These are phyloP conservation scores for Sonneratia caseolaris DNA, from an alignment of 345 rosid genomes.

Conservation along the genomic window DNA sequence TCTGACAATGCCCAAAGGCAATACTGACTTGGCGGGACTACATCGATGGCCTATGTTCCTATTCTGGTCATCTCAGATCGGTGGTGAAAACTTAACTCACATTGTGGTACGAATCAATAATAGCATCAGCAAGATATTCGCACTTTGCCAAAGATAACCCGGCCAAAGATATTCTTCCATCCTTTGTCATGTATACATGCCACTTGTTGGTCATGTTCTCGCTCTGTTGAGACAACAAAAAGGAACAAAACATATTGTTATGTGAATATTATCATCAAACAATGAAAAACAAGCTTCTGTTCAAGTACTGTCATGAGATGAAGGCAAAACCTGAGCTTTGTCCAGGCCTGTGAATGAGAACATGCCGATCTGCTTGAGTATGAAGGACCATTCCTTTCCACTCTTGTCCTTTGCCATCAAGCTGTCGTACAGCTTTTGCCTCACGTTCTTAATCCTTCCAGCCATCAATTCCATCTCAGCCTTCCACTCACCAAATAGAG, in stretches of 20 bases:
- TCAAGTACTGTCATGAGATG: not conserved
- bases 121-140: constrained; percentile 85
- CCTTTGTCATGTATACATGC: constrained; percentile 97
- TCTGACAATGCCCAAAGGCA: not conserved
- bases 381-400: constrained; percentile 92
- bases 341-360: constrained; percentile 52
- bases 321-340: constrained; percentile 63
- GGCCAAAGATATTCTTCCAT: constrained; percentile 87
- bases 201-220: constrained; percentile 90
- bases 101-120: constrained; percentile 72
- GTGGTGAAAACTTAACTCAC: constrained; percentile 32
- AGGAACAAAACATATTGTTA: not conserved
- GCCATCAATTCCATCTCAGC: constrained; percentile 98
- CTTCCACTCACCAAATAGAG: constrained; percentile 83
- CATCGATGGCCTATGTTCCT: not conserved
- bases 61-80: not conserved
- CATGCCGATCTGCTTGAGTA: constrained; percentile 94
- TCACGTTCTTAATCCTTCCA: constrained; percentile 84
- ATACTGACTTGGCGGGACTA: not conserved
- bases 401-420: constrained; percentile 71
- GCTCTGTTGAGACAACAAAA: constrained; percentile 28
- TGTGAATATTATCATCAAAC: not conserved
- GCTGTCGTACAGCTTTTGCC: constrained; percentile 64
- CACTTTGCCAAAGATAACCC: constrained; percentile 90
- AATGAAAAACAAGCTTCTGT: not conserved